These are phyloP conservation scores for Daphne laureola DNA, from an alignment of 441 rosid species.

Conservation along the genomic window DNA sequence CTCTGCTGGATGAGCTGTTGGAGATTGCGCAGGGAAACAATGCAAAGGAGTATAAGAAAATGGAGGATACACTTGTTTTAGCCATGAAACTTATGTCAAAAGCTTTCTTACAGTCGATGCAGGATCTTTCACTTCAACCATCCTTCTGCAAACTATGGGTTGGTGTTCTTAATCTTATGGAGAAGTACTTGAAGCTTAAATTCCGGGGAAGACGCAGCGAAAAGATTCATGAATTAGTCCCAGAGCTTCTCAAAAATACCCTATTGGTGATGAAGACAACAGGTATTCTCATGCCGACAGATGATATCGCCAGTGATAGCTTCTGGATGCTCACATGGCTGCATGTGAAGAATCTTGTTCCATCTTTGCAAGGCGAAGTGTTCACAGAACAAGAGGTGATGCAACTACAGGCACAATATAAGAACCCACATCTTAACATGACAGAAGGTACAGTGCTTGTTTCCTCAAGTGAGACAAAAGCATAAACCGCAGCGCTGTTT, in stretches of 20 bases:
- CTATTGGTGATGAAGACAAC: constrained; percentile 60
- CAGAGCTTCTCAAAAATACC: constrained; percentile 61
- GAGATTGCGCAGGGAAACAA: constrained; percentile 38
- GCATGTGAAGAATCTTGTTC: constrained; percentile 52
- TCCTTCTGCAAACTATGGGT: constrained; percentile 69
- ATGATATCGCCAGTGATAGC: constrained; percentile 60
- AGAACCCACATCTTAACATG: constrained; percentile 15
- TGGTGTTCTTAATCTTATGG: constrained; percentile 54
- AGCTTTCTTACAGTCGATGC: constrained; percentile 51
- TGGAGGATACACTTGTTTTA: constrained; percentile 57
- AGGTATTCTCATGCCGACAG: constrained; percentile 47
- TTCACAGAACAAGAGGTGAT: constrained; percentile 45
- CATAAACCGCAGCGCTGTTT: constrained; percentile 8
- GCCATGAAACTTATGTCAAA: constrained; percentile 51
- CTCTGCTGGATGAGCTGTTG: constrained; percentile 48
- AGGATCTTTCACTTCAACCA: constrained; percentile 47
- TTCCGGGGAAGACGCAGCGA: constrained; percentile 51
- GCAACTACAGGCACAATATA: constrained; percentile 34
- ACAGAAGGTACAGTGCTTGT: constrained; percentile 13
- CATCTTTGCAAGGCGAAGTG: constrained; percentile 50
- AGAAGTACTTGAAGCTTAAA: constrained; percentile 43
- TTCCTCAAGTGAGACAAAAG: constrained; percentile 23
- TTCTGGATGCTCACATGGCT: constrained; percentile 69
- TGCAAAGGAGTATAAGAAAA: constrained; percentile 43
- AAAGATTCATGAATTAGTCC: constrained; percentile 50